Evolutionary conservation across 2,329 filamentous ascomycete species (phyloP).

Genomic region (Fusarium chaquense): DNA sequence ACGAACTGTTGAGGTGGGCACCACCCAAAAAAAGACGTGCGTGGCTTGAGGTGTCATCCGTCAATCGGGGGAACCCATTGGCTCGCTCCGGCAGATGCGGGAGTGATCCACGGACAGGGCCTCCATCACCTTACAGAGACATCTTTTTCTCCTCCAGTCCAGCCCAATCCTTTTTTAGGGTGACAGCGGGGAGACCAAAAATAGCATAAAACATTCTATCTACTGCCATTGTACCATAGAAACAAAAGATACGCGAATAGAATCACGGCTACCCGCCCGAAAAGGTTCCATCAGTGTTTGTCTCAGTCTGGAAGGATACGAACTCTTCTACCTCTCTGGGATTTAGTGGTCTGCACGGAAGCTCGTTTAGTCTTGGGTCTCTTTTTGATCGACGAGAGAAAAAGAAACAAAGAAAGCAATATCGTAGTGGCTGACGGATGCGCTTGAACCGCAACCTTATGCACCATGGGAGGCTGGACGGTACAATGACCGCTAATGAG

Average conservation of each 20-base stretch:
- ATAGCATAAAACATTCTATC: conserved; percentile 14
- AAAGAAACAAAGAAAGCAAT: conserved; percentile 5
- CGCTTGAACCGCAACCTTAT: conserved; percentile 12
- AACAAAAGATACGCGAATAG: conserved; percentile 33
- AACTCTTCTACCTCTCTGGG: conserved; percentile 26
- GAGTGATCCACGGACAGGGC: conserved; percentile 31
- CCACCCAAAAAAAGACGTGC: conserved; percentile 25
- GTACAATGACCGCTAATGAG: not conserved
- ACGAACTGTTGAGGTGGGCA: conserved; percentile 48
- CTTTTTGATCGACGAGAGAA: not conserved
- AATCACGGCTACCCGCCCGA: conserved; percentile 19
- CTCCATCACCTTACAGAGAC: conserved; percentile 23
- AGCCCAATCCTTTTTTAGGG: conserved; percentile 4
- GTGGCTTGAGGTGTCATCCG: conserved; percentile 40
- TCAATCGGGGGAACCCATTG: conserved; percentile 35
- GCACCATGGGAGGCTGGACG: conserved; percentile 23
- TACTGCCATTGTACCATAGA: not conserved
- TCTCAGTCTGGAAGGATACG: conserved; percentile 35
- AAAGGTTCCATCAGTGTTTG: conserved; percentile 14
- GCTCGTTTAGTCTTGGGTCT: conserved; percentile 14
- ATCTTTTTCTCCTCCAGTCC: not conserved
- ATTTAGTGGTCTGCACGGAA: conserved; percentile 34
- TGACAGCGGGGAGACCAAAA: conserved; percentile 26
- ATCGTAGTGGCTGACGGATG: conserved; percentile 22
- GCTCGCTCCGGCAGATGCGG: conserved; percentile 18